A percentile compares a stretch with the other conserved stretches of the same genome.
Evolutionary conservation across 768 basidiomycete species (phyloP).

Genomic region (Rhizopogon vesiculosus): DNA sequence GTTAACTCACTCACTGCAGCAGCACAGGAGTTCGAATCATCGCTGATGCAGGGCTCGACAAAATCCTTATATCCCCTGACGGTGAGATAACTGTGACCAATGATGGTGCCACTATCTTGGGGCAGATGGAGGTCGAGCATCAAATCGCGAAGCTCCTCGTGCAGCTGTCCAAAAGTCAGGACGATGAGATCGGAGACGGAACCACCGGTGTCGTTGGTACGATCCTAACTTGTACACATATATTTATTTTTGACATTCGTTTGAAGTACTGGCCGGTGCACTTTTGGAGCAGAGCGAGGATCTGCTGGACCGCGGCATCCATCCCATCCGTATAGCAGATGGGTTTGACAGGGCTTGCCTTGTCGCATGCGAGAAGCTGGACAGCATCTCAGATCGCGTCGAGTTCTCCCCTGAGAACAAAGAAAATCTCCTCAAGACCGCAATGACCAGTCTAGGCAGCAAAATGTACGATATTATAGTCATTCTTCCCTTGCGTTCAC

Average conservation of each 20-base stretch:
- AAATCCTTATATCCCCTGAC: constrained; percentile 92
- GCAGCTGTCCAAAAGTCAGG: constrained; percentile 94
- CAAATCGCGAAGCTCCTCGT: constrained; percentile 98
- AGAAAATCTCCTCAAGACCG: constrained; percentile 85
- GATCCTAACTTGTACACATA: constrained; percentile 28
- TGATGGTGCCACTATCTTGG: constrained; percentile 96
- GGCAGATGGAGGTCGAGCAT: constrained; percentile 99
- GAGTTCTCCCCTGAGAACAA: constrained; percentile 81
- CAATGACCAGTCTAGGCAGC: constrained; percentile 94
- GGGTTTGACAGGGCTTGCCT: constrained; percentile 94
- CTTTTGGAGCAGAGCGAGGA: constrained; percentile 91
- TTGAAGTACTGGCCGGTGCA: constrained; percentile 91
- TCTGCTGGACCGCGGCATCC: constrained; percentile 98
- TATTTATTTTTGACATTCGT: not conserved
- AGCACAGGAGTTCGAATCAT: constrained; percentile 4
- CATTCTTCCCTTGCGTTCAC: not conserved
- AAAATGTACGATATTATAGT: constrained; percentile 74
- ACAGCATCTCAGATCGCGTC: constrained; percentile 86
- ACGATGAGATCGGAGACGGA: constrained; percentile 99
- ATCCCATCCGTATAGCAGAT: constrained; percentile 98
- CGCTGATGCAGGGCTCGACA: constrained; percentile 70
- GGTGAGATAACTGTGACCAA: constrained; percentile 99
- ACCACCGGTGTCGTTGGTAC: constrained; percentile 98
- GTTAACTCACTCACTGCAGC: not conserved
- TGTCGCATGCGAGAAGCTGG: constrained; percentile 86